Percentiles rank a stretch among this genome's conserved stretches.
Evolutionary conservation across 139 green algal species (phyloP).

Genomic region (Zygnema circumcarinatum): DNA sequence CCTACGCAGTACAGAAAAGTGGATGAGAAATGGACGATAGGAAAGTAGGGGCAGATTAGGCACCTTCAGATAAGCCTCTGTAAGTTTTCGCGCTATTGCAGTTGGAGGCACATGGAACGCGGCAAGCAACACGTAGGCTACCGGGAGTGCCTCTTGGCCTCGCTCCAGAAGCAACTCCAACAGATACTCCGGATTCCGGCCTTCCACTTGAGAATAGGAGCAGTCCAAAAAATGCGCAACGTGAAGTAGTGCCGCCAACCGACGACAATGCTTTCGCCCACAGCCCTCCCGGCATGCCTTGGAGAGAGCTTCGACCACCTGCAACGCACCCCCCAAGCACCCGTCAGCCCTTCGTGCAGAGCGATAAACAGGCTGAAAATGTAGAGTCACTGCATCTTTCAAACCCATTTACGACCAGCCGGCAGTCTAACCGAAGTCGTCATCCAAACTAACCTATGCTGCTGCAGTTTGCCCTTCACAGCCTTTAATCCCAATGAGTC

Average conservation of each 20-base stretch:
- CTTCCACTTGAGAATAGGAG: constrained; percentile 10
- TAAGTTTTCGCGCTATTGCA: constrained; percentile 25
- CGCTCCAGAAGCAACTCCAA: constrained; percentile 31
- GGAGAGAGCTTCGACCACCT: constrained; percentile 12
- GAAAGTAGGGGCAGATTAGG: too few species aligned
- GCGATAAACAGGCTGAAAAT: too few species aligned
- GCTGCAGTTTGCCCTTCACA: too few species aligned
- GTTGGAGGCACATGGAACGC: constrained; percentile 11
- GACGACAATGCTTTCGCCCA: constrained; percentile 7
- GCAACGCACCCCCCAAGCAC: background rate
- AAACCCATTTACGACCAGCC: too few species aligned
- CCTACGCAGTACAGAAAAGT: too few species aligned
- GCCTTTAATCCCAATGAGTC: too few species aligned
- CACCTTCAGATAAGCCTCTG: constrained; percentile 34
- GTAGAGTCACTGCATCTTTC: too few species aligned
- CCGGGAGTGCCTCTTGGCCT: constrained; percentile 25
- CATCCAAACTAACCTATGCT: too few species aligned
- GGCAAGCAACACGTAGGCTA: constrained; percentile 13
- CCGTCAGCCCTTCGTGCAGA: background rate
- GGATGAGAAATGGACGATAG: too few species aligned
- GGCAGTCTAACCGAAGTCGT: too few species aligned
- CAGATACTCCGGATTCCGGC: constrained; percentile 14
- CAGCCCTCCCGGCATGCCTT: background rate
- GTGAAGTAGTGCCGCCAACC: background rate
- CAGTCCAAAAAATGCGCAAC: background rate